These are phyloP conservation scores for Sugiyamaella mastotermitis DNA, from an alignment of 805 yeast genomes.

Conservation along the genomic window DNA sequence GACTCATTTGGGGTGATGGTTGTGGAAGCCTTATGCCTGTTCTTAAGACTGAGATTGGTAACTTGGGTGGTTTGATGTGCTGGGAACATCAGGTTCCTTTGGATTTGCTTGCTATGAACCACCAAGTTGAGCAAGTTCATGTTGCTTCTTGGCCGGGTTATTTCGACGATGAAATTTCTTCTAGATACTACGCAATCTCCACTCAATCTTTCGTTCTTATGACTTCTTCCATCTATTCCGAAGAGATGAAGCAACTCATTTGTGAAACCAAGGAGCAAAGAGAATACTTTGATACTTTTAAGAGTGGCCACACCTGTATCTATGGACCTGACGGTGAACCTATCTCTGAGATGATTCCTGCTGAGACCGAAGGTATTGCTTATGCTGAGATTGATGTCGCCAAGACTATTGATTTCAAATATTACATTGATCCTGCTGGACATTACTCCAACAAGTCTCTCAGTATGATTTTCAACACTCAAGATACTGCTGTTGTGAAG, in stretches of 20 bases:
- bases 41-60: conserved; percentile 4
- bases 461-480: conserved; percentile 2
- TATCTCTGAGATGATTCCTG: conserved; percentile 1
- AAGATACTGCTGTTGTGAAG: conserved; percentile 4
- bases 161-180: too few relatives aligned
- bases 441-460: conserved; percentile 11
- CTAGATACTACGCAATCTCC: too few relatives aligned
- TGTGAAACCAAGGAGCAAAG: conserved; percentile 9
- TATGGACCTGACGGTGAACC: conserved; percentile 12
- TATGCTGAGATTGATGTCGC: conserved; percentile 7
- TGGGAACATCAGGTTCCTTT: conserved; percentile 5
- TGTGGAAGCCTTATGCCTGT: conserved; percentile 5
- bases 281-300: conserved; percentile 4
- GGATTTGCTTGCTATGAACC: conserved; percentile 6
- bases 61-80: conserved; percentile 6
- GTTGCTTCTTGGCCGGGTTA: too few relatives aligned
- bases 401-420: conserved; percentile 5
- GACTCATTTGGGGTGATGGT: conserved; percentile 6
- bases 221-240: conserved; percentile 9
- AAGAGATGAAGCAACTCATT: conserved; percentile 8
- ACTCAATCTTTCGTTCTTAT: too few relatives aligned
- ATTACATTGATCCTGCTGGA: conserved; percentile 13
- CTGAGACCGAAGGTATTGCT: conserved; percentile 11
- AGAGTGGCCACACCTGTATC: conserved; percentile 13
- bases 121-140: conserved; percentile 5